These are phyloP conservation scores for Sporothrix variecibatus DNA, from an alignment of 2,329 filamentous ascomycete genomes.

Conservation along the genomic window DNA sequence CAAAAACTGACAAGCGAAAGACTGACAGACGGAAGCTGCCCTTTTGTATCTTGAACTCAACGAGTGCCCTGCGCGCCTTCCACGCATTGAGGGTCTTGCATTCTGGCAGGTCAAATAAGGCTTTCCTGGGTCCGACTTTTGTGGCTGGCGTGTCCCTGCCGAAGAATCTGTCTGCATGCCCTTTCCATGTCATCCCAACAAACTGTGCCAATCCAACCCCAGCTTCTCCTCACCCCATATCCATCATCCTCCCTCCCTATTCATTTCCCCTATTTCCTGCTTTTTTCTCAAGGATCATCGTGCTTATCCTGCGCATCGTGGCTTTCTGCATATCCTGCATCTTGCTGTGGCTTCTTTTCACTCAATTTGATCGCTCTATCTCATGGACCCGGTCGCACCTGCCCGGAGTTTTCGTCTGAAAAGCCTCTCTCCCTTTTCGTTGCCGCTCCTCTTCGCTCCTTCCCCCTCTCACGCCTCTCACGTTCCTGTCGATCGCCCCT, in stretches of 20 bases:
- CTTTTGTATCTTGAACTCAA: no score
- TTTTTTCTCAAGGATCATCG: not conserved
- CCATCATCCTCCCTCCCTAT: not conserved
- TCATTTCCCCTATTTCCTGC: conserved; percentile 11
- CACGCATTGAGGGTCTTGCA: not conserved
- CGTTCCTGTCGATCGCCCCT: conserved; percentile 11
- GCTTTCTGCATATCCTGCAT: not conserved
- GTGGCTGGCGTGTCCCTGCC: not conserved
- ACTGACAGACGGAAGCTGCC: not conserved
- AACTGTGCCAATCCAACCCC: not conserved
- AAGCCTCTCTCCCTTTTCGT: not conserved
- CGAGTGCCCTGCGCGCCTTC: not conserved
- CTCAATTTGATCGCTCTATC: not conserved
- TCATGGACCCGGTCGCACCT: not conserved
- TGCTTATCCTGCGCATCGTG: not conserved
- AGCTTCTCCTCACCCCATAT: not conserved
- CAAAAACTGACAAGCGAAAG: not conserved
- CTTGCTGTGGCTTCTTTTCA: not conserved
- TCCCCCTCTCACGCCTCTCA: not conserved
- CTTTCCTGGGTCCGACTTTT: not conserved
- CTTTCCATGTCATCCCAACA: not conserved
- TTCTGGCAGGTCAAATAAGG: not conserved
- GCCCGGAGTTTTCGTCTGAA: not conserved
- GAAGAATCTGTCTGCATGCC: conserved; percentile 1
- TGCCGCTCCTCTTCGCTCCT: conserved; percentile 1